Evolutionary conservation across 768 basidiomycete species (phyloP).

Genomic region (Mrakia blollopis): DNA sequence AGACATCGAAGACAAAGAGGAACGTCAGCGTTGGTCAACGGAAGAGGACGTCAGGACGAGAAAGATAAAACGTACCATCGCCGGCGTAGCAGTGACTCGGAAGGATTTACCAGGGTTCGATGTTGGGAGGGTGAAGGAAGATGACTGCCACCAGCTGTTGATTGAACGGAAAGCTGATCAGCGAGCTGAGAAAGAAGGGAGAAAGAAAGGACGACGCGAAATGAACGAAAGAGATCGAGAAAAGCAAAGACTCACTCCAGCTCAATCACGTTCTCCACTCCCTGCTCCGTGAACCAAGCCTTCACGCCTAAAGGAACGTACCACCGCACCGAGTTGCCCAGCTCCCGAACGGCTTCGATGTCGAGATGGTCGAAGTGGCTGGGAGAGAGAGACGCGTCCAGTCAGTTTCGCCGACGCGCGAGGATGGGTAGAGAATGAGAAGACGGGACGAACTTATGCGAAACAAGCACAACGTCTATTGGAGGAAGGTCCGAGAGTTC

Average conservation of each 20-base stretch:
- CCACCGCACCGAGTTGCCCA: constrained; percentile 43
- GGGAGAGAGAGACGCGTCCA: not conserved
- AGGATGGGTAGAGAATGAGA: not conserved
- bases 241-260: constrained; percentile 38
- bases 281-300: constrained; percentile 37
- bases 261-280: constrained; percentile 40
- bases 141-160: constrained; percentile 44
- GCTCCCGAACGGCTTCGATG: constrained; percentile 38
- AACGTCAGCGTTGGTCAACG: not conserved
- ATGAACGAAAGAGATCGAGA: not conserved
- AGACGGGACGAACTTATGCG: constrained; percentile 40
- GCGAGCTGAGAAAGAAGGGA: not conserved
- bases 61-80: constrained; percentile 37
- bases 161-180: not conserved
- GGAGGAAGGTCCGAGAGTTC: constrained; percentile 38
- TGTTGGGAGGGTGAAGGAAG: constrained; percentile 28
- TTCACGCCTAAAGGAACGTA: constrained; percentile 43
- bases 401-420: not conserved
- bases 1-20: not conserved
- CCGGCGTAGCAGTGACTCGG: constrained; percentile 40
- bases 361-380: constrained; percentile 46
- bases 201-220: not conserved
- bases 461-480: constrained; percentile 44
- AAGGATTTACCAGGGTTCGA: constrained; percentile 34
- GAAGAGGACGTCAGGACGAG: too few species aligned